Conservation (phyloP, 1,284 basidiomycete species). For the Amylostereum areolatum region DNA sequence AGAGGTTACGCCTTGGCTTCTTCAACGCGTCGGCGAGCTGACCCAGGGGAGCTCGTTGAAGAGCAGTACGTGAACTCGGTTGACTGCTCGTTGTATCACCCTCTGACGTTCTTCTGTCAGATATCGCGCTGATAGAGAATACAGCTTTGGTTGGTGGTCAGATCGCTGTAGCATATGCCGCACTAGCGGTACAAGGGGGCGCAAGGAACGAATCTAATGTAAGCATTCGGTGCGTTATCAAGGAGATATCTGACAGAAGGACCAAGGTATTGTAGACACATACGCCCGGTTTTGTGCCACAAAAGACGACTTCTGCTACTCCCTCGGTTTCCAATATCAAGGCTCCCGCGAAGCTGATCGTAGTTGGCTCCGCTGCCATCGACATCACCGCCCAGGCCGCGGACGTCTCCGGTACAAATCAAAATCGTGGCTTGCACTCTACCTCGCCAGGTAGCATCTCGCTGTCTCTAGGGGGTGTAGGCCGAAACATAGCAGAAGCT, state of each 20-base stretch:
- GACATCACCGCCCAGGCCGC: conserved; percentile 69
- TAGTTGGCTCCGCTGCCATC: conserved; percentile 82
- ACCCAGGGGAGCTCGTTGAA: conserved; percentile 70
- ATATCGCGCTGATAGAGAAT: conserved; percentile 88
- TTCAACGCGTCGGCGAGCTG: conserved; percentile 80
- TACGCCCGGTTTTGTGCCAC: too few relatives aligned
- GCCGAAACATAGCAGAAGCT: conserved; percentile 90
- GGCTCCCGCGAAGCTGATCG: conserved; percentile 40
- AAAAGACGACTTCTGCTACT: background rate
- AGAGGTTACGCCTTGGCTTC: conserved; percentile 93
- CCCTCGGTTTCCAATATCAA: background rate
- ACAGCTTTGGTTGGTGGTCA: conserved; percentile 80
- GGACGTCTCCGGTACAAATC: conserved; percentile 19
- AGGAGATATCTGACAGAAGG: too few relatives aligned
- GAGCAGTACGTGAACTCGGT: conserved; percentile 46
- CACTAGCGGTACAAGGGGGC: conserved; percentile 26
- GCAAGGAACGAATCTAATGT: conserved; percentile 21
- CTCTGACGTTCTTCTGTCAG: conserved; percentile 31
- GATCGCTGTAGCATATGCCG: conserved; percentile 78
- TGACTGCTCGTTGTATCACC: background rate
- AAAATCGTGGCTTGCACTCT: conserved; percentile 42
- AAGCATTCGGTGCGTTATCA: conserved; percentile 18
- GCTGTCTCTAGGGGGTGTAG: conserved; percentile 86
- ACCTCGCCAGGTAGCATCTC: conserved; percentile 78
- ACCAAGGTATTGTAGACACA: too few relatives aligned